Conservation (phyloP, 2,329 filamentous ascomycete species). For the Salinomyces thailandicus region DNA sequence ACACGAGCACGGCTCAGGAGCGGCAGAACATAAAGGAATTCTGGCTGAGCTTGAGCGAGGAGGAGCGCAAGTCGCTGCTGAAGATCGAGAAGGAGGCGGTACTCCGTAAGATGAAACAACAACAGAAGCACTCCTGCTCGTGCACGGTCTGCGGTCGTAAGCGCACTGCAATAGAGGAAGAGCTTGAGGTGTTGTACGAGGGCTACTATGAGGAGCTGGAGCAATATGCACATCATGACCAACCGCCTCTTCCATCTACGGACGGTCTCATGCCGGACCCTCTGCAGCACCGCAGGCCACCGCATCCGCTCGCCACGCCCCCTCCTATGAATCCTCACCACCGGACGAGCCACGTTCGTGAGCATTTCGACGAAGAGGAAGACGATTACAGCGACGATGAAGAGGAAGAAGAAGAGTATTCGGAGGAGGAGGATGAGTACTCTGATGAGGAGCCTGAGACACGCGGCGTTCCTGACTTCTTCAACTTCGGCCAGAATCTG, state of each 20-base stretch:
- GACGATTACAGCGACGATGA: constrained; percentile 44
- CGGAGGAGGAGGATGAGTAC: constrained; percentile 52
- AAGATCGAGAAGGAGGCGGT: constrained; percentile 99
- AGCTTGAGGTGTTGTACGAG: constrained; percentile 93
- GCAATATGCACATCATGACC: constrained; percentile 83
- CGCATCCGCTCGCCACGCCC: constrained; percentile 22
- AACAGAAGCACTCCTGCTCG: constrained; percentile 97
- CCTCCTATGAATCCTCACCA: constrained; percentile 41
- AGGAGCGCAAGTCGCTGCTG: constrained; percentile 87
- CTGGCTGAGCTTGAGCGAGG: constrained; percentile 88
- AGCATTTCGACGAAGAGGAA: constrained; percentile 49
- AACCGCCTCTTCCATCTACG: constrained; percentile 42
- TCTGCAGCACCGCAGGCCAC: constrained; percentile 30
- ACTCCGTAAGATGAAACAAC: constrained; percentile 98
- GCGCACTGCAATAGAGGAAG: constrained; percentile 92
- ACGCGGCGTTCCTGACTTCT: constrained; percentile 63
- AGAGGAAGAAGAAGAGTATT: constrained; percentile 46
- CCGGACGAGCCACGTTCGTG: constrained; percentile 62
- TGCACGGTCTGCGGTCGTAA: constrained; percentile 96
- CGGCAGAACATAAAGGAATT: constrained; percentile 96
- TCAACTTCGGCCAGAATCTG: constrained; percentile 94
- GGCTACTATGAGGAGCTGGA: constrained; percentile 97
- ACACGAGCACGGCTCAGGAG: constrained; percentile 87
- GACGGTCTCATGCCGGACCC: constrained; percentile 59
- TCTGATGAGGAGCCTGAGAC: constrained; percentile 55